Evolutionary conservation across 2,329 filamentous ascomycete species (phyloP).

Genomic region (Alternaria hordeiaustralica): DNA sequence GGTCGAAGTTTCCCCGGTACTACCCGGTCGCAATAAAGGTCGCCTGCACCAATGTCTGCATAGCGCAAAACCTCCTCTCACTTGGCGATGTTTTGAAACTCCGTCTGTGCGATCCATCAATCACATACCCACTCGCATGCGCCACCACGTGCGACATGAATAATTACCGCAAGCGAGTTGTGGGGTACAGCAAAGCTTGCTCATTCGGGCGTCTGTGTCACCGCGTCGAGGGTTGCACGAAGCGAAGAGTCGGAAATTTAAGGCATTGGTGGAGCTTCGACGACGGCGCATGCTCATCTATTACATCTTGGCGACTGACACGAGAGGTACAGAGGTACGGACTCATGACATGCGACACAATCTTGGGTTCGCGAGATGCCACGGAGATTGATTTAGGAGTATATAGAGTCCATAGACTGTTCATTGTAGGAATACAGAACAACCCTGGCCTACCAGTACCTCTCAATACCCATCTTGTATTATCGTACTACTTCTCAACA

Average conservation of each 20-base stretch:
- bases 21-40: background rate
- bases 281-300: background rate
- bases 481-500: background rate
- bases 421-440: too few species aligned
- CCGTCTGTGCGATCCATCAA: background rate
- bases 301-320: background rate
- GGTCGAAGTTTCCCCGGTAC: background rate
- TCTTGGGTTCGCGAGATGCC: background rate
- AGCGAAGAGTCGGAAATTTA: background rate
- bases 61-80: background rate
- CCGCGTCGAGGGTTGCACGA: background rate
- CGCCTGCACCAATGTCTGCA: background rate
- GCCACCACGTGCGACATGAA: background rate
- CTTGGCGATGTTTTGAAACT: background rate
- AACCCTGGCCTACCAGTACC: background rate
- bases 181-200: background rate
- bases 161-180: background rate
- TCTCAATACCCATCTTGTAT: background rate
- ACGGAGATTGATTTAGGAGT: background rate
- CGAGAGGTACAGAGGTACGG: background rate
- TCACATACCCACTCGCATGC: background rate
- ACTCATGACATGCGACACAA: background rate
- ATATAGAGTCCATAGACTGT: background rate
- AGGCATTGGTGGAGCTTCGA: slow-evolving; percentile 1
- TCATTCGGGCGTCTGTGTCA: background rate